Evolutionary conservation across 805 yeast species (phyloP), one percentile per base, ranked within the genome.

Genomic region (Candida sithepensis): DNA sequence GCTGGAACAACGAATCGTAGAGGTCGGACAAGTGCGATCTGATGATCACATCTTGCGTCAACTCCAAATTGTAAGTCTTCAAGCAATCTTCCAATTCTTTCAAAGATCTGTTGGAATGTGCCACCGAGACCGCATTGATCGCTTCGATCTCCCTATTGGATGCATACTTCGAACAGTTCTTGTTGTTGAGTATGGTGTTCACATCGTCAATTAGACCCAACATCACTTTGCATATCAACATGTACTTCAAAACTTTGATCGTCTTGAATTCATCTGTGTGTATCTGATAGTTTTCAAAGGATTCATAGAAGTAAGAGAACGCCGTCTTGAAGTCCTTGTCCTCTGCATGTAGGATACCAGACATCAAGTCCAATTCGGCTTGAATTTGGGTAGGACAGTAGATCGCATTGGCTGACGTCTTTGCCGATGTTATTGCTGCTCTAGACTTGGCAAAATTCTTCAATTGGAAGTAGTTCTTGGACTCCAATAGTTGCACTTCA

Each of bases 251-350:
- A 16, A 89, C 91, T 53, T 80, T 81, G 41, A 89, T 78, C 2
- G 62, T 53, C 42, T 60, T 59, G 9, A 44, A 42, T 14, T 55
- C 60, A 49, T 84, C 84, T 26, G 69, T 56, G 47, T 70, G 68
- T 52, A 74, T 68, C 62, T 83, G 83, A 68, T 80, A 94, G 39
- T 92, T 92, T 67, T 94, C 99, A 60, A 92, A 90, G 18, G 97
- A 85, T 70, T 94, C 99, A 62, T 81, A 91, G 61, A 94, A 94
- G 67, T 94, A 94, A 6, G 97, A 90, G 63, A 78, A 94, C 12
- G 98, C 96, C 10, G 99, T 94, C 64, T 88, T 87, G 71, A 88
- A 95, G 67, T 94, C 99, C 66, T 88, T 88, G 60, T 94, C 98
- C 68, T 94, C 97, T 34, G 97, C 96, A 70, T 92, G 95, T 53